Base-by-base conservation (phyloP, 2,329 filamentous ascomycete species). In the Phialemonium atrogriseum region DNA sequence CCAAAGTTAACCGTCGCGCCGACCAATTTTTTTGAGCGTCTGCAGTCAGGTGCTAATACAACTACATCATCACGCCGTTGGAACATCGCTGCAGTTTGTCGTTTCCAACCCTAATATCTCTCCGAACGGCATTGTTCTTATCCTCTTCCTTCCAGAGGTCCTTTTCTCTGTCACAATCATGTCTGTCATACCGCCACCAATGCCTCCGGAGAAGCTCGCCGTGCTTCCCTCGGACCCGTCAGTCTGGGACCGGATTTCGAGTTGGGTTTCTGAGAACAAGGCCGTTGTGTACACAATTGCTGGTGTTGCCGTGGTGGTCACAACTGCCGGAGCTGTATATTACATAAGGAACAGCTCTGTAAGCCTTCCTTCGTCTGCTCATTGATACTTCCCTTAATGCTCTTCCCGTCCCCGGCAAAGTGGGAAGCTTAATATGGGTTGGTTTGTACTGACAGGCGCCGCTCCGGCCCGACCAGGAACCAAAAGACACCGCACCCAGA, bases 211-310 rank as follows among this genome's bases (percentile, higher is more conserved):
- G 40, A 56, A 54, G 38, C 56, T 62, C 36, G 52, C 75, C 32
- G 62, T 65, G 24, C 56, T 75, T 46, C 61, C 72, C 35, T 56
- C 65, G 43, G 72, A 80, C 39, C 74, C 80, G 37, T 81, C 84
- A 27, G 64, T 91, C 34, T 94, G 87, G 87, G 85, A 94, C 59
- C 81, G 88, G 50, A 68, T 95, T 61, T 82, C 87, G 44, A 80
- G 69, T 52, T 98, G 91, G 89, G 87, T 84, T 10, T 84, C 87
- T 3, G 89, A 96, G 57, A 88, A 98, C 66, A 96, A 95, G 68
- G 83, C 85, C 28, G 73, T 89, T 33, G 88, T 94, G 41, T 98
- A 95, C 62, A 95, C 91, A 45, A 85, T 96, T 61, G 91, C 89
- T 34, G 91, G 91, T 51, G 84, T 94, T 38, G 89, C 89, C 33